Evolutionary conservation across 768 basidiomycete species (phyloP).

Genomic region (Naematelia aurantialba): DNA sequence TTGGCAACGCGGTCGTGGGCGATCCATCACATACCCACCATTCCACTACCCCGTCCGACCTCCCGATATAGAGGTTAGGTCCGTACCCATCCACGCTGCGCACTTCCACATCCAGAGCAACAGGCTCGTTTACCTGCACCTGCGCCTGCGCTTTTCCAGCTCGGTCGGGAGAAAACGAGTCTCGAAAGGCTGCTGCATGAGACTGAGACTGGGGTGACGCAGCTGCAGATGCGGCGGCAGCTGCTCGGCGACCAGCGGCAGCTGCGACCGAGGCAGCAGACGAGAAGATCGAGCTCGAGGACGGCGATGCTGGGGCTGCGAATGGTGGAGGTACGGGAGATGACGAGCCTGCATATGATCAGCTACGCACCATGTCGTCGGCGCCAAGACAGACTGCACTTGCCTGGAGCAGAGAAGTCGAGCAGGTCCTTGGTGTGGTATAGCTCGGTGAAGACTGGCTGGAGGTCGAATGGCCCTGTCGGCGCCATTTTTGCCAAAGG

Average conservation of each 20-base stretch:
- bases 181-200: background rate
- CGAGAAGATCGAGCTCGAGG: slow-evolving; percentile 24
- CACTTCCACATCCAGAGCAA: slow-evolving; percentile 15
- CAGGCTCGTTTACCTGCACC: background rate
- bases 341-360: slow-evolving; percentile 12
- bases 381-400: background rate
- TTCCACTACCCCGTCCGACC: slow-evolving; percentile 75
- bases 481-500: background rate
- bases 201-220: slow-evolving; percentile 8
- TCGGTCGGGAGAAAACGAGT: slow-evolving; percentile 9
- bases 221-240: slow-evolving; percentile 27
- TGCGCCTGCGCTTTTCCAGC: background rate
- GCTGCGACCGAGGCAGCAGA: slow-evolving; percentile 41
- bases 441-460: slow-evolving; percentile 30
- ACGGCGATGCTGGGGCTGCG: slow-evolving; percentile 14
- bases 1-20: slow-evolving; percentile 49
- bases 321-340: slow-evolving; percentile 16
- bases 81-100: slow-evolving; percentile 45
- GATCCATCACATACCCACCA: slow-evolving; percentile 66
- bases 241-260: slow-evolving; percentile 38
- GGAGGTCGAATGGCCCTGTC: slow-evolving; percentile 29
- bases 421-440: slow-evolving; percentile 39
- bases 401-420: slow-evolving; percentile 37
- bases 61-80: slow-evolving; percentile 78
- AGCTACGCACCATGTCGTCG: slow-evolving; percentile 9